These are phyloP conservation scores for Tolypocladium capitatum DNA, from an alignment of 2,329 filamentous ascomycete species.

Conservation along the genomic window DNA sequence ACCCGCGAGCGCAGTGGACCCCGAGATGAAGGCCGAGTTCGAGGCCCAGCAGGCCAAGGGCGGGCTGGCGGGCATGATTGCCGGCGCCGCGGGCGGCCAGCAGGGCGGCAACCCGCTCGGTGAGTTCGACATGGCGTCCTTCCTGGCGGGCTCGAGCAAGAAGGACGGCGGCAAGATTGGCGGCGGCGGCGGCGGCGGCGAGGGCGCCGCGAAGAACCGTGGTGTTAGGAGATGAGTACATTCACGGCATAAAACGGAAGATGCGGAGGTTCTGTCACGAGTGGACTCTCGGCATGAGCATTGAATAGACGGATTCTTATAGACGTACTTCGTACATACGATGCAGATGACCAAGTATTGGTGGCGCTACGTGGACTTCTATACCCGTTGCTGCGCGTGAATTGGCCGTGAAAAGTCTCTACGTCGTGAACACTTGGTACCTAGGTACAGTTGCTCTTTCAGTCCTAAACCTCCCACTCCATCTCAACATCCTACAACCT, in stretches of 20 bases:
- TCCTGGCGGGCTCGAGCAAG: conserved; percentile 42
- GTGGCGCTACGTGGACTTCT: not conserved
- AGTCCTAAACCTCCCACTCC: not conserved
- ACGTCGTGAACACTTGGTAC: not conserved
- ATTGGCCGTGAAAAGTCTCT: not conserved
- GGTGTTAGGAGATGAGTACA: conserved; percentile 21
- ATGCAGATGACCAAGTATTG: not conserved
- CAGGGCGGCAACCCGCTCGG: conserved; percentile 29
- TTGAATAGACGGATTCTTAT: not conserved
- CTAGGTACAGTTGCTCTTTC: not conserved
- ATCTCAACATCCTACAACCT: not conserved
- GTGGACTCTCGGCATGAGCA: not conserved
- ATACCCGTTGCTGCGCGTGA: not conserved
- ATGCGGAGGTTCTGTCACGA: not conserved
- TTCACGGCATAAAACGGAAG: not conserved
- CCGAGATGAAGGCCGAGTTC: conserved; percentile 87
- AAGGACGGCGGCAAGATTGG: conserved; percentile 17
- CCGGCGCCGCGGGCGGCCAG: conserved; percentile 15
- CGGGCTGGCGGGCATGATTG: conserved; percentile 47
- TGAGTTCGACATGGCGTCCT: conserved; percentile 50
- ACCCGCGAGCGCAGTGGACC: conserved; percentile 59
- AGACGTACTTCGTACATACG: not conserved
- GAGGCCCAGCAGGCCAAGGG: conserved; percentile 76
- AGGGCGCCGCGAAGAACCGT: conserved; percentile 23
- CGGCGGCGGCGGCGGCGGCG: conserved; percentile 6